Percentiles rank a stretch among this genome's conserved stretches.
These are phyloP conservation scores for Exsudoporus floridanus DNA, from an alignment of 1,284 basidiomycete genomes.

Conservation along the genomic window DNA sequence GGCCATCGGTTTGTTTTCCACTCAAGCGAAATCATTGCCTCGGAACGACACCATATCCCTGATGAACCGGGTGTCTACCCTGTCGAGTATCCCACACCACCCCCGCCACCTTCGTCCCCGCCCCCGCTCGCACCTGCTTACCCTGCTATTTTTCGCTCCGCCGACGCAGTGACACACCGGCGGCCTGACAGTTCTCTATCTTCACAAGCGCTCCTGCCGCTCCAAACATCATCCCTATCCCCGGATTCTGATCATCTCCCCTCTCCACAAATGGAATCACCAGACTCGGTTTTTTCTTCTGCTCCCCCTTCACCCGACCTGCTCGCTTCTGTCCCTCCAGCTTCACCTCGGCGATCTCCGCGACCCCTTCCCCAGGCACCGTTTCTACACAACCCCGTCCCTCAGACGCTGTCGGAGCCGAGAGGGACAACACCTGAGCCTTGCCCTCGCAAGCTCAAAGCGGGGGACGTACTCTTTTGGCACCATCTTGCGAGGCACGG, in stretches of 20 bases:
- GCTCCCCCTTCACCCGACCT: conserved; percentile 26
- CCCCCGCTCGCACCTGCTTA: conserved; percentile 26
- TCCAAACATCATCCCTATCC: conserved; percentile 18
- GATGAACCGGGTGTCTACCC: conserved; percentile 69
- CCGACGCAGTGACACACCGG: conserved; percentile 20
- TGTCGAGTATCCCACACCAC: conserved; percentile 37
- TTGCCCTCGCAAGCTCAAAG: conserved; percentile 44
- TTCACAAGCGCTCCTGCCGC: conserved; percentile 20
- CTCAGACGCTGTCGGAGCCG: conserved; percentile 20
- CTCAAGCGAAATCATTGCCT: conserved; percentile 69
- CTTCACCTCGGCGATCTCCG: conserved; percentile 21
- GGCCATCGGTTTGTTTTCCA: conserved; percentile 89
- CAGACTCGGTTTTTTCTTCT: conserved; percentile 28
- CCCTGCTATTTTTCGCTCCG: conserved; percentile 16
- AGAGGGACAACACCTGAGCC: conserved; percentile 18
- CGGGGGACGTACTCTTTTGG: conserved; percentile 77
- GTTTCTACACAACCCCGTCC: conserved; percentile 17
- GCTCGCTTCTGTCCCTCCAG: conserved; percentile 13
- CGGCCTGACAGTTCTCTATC: conserved; percentile 11
- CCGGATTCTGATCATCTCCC: conserved; percentile 39
- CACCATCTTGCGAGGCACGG: conserved; percentile 72
- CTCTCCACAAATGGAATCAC: conserved; percentile 37
- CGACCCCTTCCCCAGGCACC: conserved; percentile 18
- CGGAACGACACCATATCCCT: conserved; percentile 68
- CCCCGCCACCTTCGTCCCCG: conserved; percentile 30